Evolutionary conservation across 495 filamentous ascomycete genomes (phyloP), one percentile per base, ranked within the genome.

Genomic region (Podospora sp.): DNA sequence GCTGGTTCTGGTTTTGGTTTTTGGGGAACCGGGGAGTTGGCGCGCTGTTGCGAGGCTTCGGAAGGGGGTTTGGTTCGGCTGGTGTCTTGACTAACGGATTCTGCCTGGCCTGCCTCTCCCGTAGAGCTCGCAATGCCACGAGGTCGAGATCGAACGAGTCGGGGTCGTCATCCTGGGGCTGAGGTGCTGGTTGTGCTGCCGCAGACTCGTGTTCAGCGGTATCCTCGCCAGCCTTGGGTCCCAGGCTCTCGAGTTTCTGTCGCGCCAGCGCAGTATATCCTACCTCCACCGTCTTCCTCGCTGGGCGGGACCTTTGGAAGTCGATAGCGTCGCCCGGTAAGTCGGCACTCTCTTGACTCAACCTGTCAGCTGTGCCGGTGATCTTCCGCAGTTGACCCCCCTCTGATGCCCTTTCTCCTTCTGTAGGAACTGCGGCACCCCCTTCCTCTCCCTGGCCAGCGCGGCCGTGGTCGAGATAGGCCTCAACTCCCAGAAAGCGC

Each of bases 141-240:
- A 65, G 63, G 18, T 33, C 63, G 26, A 65, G 63, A n/a, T 46
- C 63, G 16, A 65, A 58, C 7, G 50, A 18, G 6, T 58, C 14
- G 20, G 11, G 51, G 20, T 52, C 12, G 49, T 25, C 7, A 57
- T 63, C 50, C 14, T n/a, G 7, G 18, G 11, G 11, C 14, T 55
- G 14, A 7, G 14, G 29, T 16, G n/a, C 16, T 16, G 25, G 57
- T 11, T 8, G 57, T 27, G 18, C 26, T 33, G 18, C 1, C n/a
- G 40, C 12, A 46, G 40, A 46, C 40, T 14, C 40, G 16, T 4
- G 40, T 46, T 12, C 40, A 46, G 40, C 40, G 40, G 2, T 14
- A 11, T 46, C 16, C 14, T 11, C 11, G 16, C 2, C 40, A 46
- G 40, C 2, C 5, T 11, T 18, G 40, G 11, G 40, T 46, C 12